Base-by-base conservation (phyloP, 345 rosid species). In the Lumnitzera racemosa region DNA sequence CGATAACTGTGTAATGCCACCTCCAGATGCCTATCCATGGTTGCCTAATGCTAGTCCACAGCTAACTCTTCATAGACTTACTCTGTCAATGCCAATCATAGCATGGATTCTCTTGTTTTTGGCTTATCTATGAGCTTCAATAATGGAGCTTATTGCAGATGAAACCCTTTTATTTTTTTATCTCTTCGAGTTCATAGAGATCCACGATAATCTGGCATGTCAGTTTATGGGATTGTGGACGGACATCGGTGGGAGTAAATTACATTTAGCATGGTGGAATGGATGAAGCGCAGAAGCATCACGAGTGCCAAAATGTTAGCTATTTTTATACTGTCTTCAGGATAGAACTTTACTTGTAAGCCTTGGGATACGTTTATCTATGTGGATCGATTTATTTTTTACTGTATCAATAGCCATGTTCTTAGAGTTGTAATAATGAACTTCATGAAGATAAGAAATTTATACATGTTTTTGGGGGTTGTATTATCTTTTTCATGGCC, bases 1-100 rank as follows among this genome's bases (percentile, higher is more conserved):
- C 0, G 83, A 79, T 36, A 70, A 70, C 51, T 79, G 83, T 36
- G 78, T 79, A 29, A 70, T 79, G 83, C 83, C 83, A 6, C 80
- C 83, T 61, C 83, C 80, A 0, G 81, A 76, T 58, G 67, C 78
- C 29, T 76, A 79, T 63, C 83, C 83, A 1, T 76, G 76, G 76
- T 60, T 73, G 64, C 83, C 83, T 12, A 79, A 73, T 53, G 59
- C 74, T 1, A 17, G 76, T 58, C 66, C 71, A 15, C 76, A 46
- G 58, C 58, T 52, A 31, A 53, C 12, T 11, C 47, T 71, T 12
- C 64, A 63, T 5, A 41, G 61, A 16, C 62, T 66, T 5, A 2
- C 52, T 27, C 12, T 53, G 1, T 24, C 66, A 48, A n/a, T 70
- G 24, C 46, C 63, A 49, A 47, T 64, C 51, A 49, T 67, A 56